Conservation (phyloP, 805 yeast species). For the Wickerhamomyces pijperi region DNA sequence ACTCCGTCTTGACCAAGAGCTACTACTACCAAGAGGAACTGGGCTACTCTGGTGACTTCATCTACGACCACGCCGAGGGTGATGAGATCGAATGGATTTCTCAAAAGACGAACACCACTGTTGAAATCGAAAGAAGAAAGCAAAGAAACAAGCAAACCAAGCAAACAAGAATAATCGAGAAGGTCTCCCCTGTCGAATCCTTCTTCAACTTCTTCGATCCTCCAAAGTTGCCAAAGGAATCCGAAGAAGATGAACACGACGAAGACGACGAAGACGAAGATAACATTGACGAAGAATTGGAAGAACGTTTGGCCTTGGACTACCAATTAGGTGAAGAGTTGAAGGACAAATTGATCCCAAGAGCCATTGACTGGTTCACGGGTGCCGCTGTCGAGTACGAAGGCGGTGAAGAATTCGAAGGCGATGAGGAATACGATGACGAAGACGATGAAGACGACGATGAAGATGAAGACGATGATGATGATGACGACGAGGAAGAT, state of each 20-base stretch:
- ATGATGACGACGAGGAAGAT: slow-evolving; percentile 21
- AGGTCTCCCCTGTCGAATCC: slow-evolving; percentile 86
- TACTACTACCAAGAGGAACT: slow-evolving; percentile 90
- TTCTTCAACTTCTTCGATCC: slow-evolving; percentile 95
- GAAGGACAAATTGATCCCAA: slow-evolving; percentile 89
- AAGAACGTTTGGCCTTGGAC: slow-evolving; percentile 78
- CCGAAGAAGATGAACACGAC: slow-evolving; percentile 39
- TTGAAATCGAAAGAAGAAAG: slow-evolving; percentile 84
- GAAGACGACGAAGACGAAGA: slow-evolving; percentile 46
- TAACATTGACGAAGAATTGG: slow-evolving; percentile 63
- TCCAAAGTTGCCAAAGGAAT: slow-evolving; percentile 53
- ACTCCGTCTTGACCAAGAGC: slow-evolving; percentile 65
- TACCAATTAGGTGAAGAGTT: slow-evolving; percentile 94
- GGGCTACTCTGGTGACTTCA: slow-evolving; percentile 91
- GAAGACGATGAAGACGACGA: slow-evolving; percentile 30
- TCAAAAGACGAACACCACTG: slow-evolving; percentile 74
- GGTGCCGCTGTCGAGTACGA: slow-evolving; percentile 86
- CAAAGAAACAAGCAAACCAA: slow-evolving; percentile 95
- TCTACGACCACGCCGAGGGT: slow-evolving; percentile 95
- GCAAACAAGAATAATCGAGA: slow-evolving; percentile 92
- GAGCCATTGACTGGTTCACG: slow-evolving; percentile 98
- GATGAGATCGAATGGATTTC: slow-evolving; percentile 73
- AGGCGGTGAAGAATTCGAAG: slow-evolving; percentile 37
- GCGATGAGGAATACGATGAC: slow-evolving; percentile 26
- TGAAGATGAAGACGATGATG: slow-evolving; percentile 21